Base-by-base conservation (phyloP, 768 basidiomycete genomes). In the Ephemerocybe angulata region DNA sequence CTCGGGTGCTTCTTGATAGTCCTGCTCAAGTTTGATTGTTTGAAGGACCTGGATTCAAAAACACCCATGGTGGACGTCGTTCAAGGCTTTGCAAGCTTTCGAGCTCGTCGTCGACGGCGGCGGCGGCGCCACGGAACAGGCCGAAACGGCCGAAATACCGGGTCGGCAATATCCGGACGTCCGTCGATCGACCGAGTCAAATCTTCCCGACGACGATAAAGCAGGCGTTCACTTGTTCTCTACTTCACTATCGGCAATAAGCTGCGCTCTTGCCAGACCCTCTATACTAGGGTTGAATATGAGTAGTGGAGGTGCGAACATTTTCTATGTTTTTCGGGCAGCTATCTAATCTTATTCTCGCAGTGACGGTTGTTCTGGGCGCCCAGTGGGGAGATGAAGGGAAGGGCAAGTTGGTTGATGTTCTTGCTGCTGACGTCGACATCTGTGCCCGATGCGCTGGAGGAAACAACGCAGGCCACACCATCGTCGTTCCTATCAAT, bases 391-490 rank as follows among this genome's bases (percentile, higher is more conserved):
- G 92, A 43, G 92, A 94, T 67, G 92, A 93, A 70, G 91, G 92
- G 61, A 91, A 92, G 70, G 93, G 93, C 15, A 98, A 99, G 75
- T 85, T 99, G 53, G 97, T 97, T 55, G 97, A 99, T 69, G 93
- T 99, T 66, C 81, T 99, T 60, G 83, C 94, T 35, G 90, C 88
- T 13, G 83, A 95, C 40, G 79, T 83, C 56, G 97, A 99, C 70
- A 69, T 98, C 67, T 98, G 95, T 64, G 96, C 94, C 19, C 83
- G 97, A 44, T 98, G 93, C 68, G 97, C 97, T 12, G 97, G 97
- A 13, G 97, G 97, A 11, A 98, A 98, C 76, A 99, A 99, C 68
- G 97, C 97, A 22, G 97, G 97, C 2, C 97, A 99, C 73, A 98
- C 97, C 22, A 98, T 99, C 69, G 88, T 99, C 59, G 91, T 85